Conservation (phyloP, 495 filamentous ascomycete genomes). For the Penicillium flavigenum region DNA sequence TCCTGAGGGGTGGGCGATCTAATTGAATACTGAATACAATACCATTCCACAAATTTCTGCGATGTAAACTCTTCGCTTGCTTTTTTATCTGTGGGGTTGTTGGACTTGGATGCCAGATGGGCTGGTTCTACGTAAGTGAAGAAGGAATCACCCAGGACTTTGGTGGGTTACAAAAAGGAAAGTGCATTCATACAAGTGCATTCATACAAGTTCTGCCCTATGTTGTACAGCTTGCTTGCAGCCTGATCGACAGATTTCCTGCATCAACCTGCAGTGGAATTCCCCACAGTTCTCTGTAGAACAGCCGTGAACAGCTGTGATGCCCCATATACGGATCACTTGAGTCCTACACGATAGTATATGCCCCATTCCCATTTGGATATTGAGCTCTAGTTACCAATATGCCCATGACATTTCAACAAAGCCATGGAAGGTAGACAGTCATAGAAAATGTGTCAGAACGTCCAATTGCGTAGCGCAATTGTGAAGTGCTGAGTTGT, state of each 20-base stretch:
- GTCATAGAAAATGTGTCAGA: too few relatives aligned
- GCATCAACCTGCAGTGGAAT: slow-evolving; percentile 5
- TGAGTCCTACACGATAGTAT: not conserved
- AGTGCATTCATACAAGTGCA: not conserved
- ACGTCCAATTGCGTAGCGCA: not conserved
- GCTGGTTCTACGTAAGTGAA: not conserved
- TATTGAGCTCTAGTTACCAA: not conserved
- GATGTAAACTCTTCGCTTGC: not conserved
- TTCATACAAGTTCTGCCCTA: not conserved
- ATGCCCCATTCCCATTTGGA: not conserved
- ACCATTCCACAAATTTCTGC: not conserved
- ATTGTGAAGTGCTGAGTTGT: not conserved
- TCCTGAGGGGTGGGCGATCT: not conserved
- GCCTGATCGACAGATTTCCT: not conserved
- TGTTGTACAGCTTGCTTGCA: slow-evolving; percentile 5
- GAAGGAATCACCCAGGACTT: not conserved
- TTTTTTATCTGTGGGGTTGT: too few relatives aligned
- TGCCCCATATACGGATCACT: not conserved
- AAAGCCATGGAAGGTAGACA: not conserved
- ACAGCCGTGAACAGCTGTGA: not conserved
- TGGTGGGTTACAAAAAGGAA: not conserved
- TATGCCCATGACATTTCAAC: not conserved
- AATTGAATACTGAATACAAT: slow-evolving; percentile 8
- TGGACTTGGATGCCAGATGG: too few relatives aligned
- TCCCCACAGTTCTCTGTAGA: not conserved